Percentiles rank a stretch among this genome's conserved stretches.
phyloP scores from a whole-genome alignment of 2,329 filamentous ascomycete genomes.

The Calonectria montana region DNA sequence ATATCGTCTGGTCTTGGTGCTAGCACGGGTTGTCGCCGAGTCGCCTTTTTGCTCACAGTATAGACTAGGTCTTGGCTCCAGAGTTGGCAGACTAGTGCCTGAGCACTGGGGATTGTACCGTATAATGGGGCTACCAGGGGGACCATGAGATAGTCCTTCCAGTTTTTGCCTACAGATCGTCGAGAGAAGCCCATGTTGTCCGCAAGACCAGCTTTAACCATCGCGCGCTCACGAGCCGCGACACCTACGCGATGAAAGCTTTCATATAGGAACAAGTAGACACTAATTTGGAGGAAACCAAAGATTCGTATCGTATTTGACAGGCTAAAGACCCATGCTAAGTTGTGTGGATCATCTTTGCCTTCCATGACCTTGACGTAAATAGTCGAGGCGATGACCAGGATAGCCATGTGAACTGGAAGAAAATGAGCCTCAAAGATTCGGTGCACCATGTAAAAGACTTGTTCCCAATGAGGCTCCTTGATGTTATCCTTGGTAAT shows the following conservation, averaged over 20 bases:
- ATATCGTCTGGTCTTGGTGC: slow-evolving; percentile 55
- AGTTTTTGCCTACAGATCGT: slow-evolving; percentile 65
- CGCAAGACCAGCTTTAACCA: slow-evolving; percentile 72
- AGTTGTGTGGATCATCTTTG: slow-evolving; percentile 61
- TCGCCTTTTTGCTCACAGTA: slow-evolving; percentile 77
- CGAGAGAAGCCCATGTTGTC: slow-evolving; percentile 75
- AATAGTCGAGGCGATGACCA: slow-evolving; percentile 71
- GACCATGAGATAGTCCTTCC: slow-evolving; percentile 72
- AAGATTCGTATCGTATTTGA: slow-evolving; percentile 70
- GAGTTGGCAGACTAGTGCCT: slow-evolving; percentile 76
- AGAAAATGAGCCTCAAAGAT: slow-evolving; percentile 82
- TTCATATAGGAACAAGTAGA: slow-evolving; percentile 76
- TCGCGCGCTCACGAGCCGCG: slow-evolving; percentile 71
- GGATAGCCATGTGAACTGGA: slow-evolving; percentile 73
- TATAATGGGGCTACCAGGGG: slow-evolving; percentile 76
- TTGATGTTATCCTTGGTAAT: slow-evolving; percentile 63
- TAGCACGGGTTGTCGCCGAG: slow-evolving; percentile 61
- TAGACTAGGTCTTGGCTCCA: slow-evolving; percentile 78
- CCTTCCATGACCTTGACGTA: slow-evolving; percentile 67
- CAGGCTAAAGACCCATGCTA: slow-evolving; percentile 69
- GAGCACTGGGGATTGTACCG: slow-evolving; percentile 74
- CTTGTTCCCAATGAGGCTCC: slow-evolving; percentile 65
- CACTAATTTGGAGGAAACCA: slow-evolving; percentile 71
- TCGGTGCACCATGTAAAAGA: slow-evolving; percentile 71
- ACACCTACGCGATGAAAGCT: slow-evolving; percentile 73